Conservation (phyloP, 2,329 filamentous ascomycete species). For the Fusarium scirpi region DNA sequence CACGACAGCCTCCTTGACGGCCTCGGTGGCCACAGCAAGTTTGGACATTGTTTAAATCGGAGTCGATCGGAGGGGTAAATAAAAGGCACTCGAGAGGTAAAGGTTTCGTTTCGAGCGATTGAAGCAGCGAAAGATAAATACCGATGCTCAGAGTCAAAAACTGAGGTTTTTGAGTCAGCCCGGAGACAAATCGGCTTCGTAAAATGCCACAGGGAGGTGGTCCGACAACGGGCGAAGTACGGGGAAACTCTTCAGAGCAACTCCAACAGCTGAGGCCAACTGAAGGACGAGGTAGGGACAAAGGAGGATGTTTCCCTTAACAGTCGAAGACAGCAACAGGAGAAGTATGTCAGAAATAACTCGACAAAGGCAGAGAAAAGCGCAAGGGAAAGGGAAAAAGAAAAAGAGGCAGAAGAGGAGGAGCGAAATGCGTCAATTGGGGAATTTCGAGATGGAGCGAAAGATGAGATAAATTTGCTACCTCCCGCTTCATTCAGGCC, state of each 20-base stretch:
- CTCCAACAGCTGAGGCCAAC: slow-evolving; percentile 24
- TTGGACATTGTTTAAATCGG: slow-evolving; percentile 53
- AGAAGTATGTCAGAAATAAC: slow-evolving; percentile 24
- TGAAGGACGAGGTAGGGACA: slow-evolving; percentile 18
- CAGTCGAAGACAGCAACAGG: slow-evolving; percentile 30
- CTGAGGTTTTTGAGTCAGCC: slow-evolving; percentile 4
- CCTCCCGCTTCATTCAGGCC: slow-evolving; percentile 29
- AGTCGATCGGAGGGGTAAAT: slow-evolving; percentile 36
- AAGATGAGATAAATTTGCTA: slow-evolving; percentile 50
- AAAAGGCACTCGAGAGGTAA: slow-evolving; percentile 23
- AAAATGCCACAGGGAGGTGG: slow-evolving; percentile 25
- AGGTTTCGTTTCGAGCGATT: slow-evolving; percentile 37
- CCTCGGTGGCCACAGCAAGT: slow-evolving; percentile 69
- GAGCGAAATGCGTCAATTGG: slow-evolving; percentile 48
- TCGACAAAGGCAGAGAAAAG: slow-evolving; percentile 26
- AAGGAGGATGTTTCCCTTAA: slow-evolving; percentile 23
- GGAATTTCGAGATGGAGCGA: slow-evolving; percentile 44
- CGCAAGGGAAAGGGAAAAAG: slow-evolving; percentile 20
- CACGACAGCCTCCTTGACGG: slow-evolving; percentile 83
- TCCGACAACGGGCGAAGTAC: slow-evolving; percentile 38
- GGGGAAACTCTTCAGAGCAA: slow-evolving; percentile 25
- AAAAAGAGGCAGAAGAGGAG: slow-evolving; percentile 29
- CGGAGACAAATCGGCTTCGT: slow-evolving; percentile 20
- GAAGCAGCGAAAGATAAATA: slow-evolving; percentile 13
- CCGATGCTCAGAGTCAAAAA: slow-evolving; percentile 29